Evolutionary conservation across 2,329 filamentous ascomycete genomes (phyloP).

Genomic region (Xylariales sp.): DNA sequence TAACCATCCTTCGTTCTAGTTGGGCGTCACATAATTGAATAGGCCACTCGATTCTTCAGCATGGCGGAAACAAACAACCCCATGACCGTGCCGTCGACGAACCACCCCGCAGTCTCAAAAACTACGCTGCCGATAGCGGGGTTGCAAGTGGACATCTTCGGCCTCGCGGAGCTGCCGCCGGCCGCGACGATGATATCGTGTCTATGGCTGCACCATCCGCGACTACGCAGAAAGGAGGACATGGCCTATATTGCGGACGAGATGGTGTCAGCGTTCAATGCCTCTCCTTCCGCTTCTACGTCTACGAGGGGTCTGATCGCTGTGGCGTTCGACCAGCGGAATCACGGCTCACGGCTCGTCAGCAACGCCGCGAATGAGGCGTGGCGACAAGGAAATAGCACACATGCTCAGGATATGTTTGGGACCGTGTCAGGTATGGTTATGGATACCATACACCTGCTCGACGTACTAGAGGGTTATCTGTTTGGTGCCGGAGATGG

Average conservation of each 20-base stretch:
- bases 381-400: slow-evolving; percentile 82
- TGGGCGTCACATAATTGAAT: neutral
- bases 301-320: slow-evolving; percentile 74
- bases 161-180: slow-evolving; percentile 76
- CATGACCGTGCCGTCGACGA: slow-evolving; percentile 3
- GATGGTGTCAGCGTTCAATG: slow-evolving; percentile 76
- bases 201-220: slow-evolving; percentile 92
- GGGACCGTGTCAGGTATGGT: slow-evolving; percentile 78
- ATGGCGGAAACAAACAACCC: slow-evolving; percentile 39
- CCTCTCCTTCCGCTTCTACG: slow-evolving; percentile 60
- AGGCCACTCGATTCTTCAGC: neutral
- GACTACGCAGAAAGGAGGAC: slow-evolving; percentile 74
- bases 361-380: slow-evolving; percentile 76
- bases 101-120: slow-evolving; percentile 63
- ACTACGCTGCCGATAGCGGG: slow-evolving; percentile 79
- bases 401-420: slow-evolving; percentile 94
- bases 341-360: slow-evolving; percentile 83
- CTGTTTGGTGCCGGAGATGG: slow-evolving; percentile 64
- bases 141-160: slow-evolving; percentile 82
- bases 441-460: slow-evolving; percentile 77
- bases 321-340: slow-evolving; percentile 89
- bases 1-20: neutral
- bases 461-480: slow-evolving; percentile 83
- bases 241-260: slow-evolving; percentile 82
- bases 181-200: slow-evolving; percentile 71